A percentile compares a stretch with the other conserved stretches of the same genome.
These are phyloP conservation scores for Somion occarium DNA, from an alignment of 1,284 basidiomycete genomes.

Conservation along the genomic window DNA sequence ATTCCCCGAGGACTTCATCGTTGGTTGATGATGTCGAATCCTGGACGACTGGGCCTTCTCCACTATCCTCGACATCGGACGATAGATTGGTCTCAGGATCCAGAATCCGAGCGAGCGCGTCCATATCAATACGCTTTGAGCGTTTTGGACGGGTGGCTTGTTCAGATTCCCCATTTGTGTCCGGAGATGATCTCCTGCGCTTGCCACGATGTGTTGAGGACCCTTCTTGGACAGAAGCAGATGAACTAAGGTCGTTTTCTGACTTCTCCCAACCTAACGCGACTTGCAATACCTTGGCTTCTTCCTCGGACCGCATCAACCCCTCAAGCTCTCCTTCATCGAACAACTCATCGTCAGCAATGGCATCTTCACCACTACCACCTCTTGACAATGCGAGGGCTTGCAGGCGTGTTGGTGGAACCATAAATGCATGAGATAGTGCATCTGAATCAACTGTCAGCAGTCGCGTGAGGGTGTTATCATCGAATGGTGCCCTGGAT, in stretches of 20 bases:
- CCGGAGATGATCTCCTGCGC: constrained; percentile 4
- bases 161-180: constrained; percentile 1
- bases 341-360: constrained; percentile 42
- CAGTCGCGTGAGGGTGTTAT: constrained; percentile 37
- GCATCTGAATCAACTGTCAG: constrained; percentile 38
- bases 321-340: constrained; percentile 38
- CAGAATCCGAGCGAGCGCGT: constrained; percentile 31
- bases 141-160: constrained; percentile 6
- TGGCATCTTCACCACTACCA: constrained; percentile 34
- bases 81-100: constrained; percentile 17
- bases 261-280: constrained; percentile 28
- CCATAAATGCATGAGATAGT: constrained; percentile 23
- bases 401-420: constrained; percentile 57
- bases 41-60: constrained; percentile 1
- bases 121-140: constrained; percentile 32
- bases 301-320: constrained; percentile 31
- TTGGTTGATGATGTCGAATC: constrained; percentile 11
- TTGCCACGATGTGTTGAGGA: neutral
- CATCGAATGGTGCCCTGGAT: constrained; percentile 11
- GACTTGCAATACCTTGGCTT: constrained; percentile 29
- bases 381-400: constrained; percentile 49
- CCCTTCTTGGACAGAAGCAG: constrained; percentile 1
- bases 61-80: constrained; percentile 11
- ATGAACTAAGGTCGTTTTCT: neutral
- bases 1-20: constrained; percentile 32